phyloP scores from a whole-genome alignment of 345 rosid genomes.

The Orychophragmus violaceus region DNA sequence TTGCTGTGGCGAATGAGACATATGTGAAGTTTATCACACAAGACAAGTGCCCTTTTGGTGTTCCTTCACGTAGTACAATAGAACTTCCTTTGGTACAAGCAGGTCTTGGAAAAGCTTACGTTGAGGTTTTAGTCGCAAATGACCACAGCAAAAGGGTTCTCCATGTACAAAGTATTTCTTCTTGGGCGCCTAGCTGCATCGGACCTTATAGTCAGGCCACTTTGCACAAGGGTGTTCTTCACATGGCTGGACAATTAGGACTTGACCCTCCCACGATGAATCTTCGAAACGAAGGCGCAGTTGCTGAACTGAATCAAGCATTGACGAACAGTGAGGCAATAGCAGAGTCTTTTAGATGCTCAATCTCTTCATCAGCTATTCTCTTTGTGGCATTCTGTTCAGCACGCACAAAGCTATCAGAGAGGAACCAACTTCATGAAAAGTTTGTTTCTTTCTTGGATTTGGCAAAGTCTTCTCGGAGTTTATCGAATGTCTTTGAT shows the following conservation, averaged over 20 bases:
- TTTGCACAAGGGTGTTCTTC: constrained; percentile 68
- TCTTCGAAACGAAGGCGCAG: constrained; percentile 52
- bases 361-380: constrained; percentile 62
- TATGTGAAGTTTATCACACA: constrained; percentile 82
- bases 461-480: constrained; percentile 36
- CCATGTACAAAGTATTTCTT: constrained; percentile 94
- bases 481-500: constrained; percentile 33
- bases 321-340: constrained; percentile 88
- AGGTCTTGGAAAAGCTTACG: constrained; percentile 68
- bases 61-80: constrained; percentile 95
- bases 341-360: constrained; percentile 65
- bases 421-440: constrained; percentile 55
- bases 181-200: constrained; percentile 99
- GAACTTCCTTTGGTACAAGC: constrained; percentile 74
- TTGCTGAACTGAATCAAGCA: constrained; percentile 75
- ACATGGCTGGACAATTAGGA: constrained; percentile 98
- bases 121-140: constrained; percentile 73
- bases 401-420: constrained; percentile 40
- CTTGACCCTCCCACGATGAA: constrained; percentile 88
- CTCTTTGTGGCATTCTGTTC: constrained; percentile 71
- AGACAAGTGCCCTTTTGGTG: constrained; percentile 87
- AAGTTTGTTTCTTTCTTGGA: constrained; percentile 48
- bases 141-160: constrained; percentile 76
- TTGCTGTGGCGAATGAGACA: constrained; percentile 70
- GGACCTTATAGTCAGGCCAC: constrained; percentile 99